Evolutionary conservation across 306 rosid genomes (phyloP).

Genomic region (Acacia acuminata): DNA sequence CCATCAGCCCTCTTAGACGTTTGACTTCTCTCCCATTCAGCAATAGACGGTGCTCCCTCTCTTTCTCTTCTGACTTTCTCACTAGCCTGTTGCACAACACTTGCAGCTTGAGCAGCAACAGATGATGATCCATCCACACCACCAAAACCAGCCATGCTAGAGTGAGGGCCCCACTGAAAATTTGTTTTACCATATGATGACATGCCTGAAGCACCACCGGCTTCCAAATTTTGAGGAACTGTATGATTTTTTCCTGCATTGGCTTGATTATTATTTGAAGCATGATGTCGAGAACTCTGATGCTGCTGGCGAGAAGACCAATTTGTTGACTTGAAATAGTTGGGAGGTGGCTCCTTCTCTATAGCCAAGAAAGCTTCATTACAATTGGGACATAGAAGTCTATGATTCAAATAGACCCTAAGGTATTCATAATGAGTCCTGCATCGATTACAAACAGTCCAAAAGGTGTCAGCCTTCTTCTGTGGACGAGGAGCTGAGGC

Average conservation of each 20-base stretch:
- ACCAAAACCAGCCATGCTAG: slow-evolving; percentile 48
- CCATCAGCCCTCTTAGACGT: slow-evolving; percentile 42
- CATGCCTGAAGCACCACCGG: slow-evolving; percentile 9
- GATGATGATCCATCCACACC: slow-evolving; percentile 59
- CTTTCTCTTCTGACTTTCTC: slow-evolving; percentile 74
- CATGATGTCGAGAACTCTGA: slow-evolving; percentile 50
- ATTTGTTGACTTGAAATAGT: slow-evolving; percentile 67
- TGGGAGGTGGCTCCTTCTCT: slow-evolving; percentile 85
- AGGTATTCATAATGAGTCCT: slow-evolving; percentile 90
- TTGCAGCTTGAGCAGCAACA: slow-evolving; percentile 74
- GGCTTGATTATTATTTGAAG: slow-evolving; percentile 41
- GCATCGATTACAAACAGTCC: slow-evolving; percentile 91
- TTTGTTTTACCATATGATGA: slow-evolving; percentile 4
- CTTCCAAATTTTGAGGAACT: slow-evolving; percentile 37
- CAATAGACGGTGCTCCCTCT: slow-evolving; percentile 49
- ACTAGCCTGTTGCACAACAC: slow-evolving; percentile 77
- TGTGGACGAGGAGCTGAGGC: slow-evolving; percentile 47
- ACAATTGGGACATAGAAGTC: slow-evolving; percentile 86
- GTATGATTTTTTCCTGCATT: slow-evolving; percentile 37
- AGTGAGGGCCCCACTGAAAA: slow-evolving; percentile 59
- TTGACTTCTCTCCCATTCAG: slow-evolving; percentile 77
- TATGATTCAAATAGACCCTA: slow-evolving; percentile 80
- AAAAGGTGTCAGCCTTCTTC: slow-evolving; percentile 75
- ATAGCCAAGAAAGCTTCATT: slow-evolving; percentile 76
- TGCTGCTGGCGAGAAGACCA: slow-evolving; percentile 65